Evolutionary conservation across 306 rosid species (phyloP).

Genomic region (Benincasa hispida): DNA sequence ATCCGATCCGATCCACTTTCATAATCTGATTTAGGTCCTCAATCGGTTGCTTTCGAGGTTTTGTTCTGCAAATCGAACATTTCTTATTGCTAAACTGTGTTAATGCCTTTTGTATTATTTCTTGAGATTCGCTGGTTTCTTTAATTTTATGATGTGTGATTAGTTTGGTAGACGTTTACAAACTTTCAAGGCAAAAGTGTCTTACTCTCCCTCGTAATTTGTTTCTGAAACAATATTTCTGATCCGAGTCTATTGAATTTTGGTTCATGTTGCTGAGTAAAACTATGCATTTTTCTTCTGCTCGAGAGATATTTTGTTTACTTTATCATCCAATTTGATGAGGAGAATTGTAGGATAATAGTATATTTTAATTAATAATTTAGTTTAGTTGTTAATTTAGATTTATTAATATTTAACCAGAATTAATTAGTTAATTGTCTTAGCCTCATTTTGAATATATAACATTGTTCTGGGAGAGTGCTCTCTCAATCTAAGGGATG

Average conservation of each 20-base stretch:
- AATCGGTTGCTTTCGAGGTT: background rate
- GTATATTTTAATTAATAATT: too few species aligned
- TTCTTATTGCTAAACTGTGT: background rate
- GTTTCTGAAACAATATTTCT: background rate
- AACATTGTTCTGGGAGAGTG: too few species aligned
- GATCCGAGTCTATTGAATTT: background rate
- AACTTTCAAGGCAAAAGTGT: background rate
- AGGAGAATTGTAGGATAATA: too few species aligned
- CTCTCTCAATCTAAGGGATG: too few species aligned
- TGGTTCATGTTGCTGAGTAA: background rate
- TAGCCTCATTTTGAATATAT: too few species aligned
- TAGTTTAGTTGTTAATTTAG: too few species aligned
- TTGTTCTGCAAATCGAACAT: background rate
- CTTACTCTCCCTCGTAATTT: background rate
- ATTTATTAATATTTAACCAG: too few species aligned
- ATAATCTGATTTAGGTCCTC: background rate
- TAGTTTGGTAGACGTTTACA: background rate
- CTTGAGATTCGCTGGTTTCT: background rate
- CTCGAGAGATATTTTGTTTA: background rate
- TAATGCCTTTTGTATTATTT: background rate
- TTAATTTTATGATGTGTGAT: background rate
- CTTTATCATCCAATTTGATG: too few species aligned
- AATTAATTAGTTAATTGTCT: too few species aligned
- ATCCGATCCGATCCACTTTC: background rate
- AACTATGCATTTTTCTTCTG: background rate